Evolutionary conservation across 371 early-diverging fungal species (phyloP), one percentile per base, ranked within the genome.

Genomic region (Syncephalastrum monosporum): DNA sequence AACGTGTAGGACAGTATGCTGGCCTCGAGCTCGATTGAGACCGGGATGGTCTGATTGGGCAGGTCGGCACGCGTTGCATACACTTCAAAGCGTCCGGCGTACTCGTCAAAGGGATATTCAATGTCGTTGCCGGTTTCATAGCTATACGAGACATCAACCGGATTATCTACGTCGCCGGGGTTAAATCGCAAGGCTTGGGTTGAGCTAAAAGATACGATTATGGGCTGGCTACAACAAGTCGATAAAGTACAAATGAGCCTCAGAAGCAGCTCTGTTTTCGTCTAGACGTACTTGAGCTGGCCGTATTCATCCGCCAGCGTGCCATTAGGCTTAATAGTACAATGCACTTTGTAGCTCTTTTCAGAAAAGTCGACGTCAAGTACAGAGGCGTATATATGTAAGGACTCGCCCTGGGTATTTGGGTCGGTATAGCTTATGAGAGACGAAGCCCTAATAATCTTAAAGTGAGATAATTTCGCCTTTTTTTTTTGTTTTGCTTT

Each of bases 31-130:
- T 57, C 56, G 24, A 72, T 65, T 12, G 61, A 63, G 14, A 72
- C 55, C 3, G 72, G 72, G n/a, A 72, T 66, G 1, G 56, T 47
- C 15, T 64, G 62, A 1, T 42, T 38, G n/a, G 64, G 59, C 42
- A 64, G 56, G 50, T 61, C 64, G 25, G 57, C 42, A 23, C 51
- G 53, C 33, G 54, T 50, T 1, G 69, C 72, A 46, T 43, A 57
- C 0, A 72, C 25, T 41, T 72, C 66, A 45, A 72, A 64, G 16
- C 59, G 59, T 7, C 69, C 65, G 3, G 54, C 56, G 29, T 72
- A 72, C 24, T 60, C 49, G 48, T 72, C 72, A 29, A 72, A 67
- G 14, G 72, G 72, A 50, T 72, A 72, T 42, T 72, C 72, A 5
- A 72, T 69, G 16, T 64, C 63, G 41, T 61, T 59, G 4, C 72